Base-by-base conservation (phyloP, 768 basidiomycete species). In the Trichaptum fuscoviolaceum region DNA sequence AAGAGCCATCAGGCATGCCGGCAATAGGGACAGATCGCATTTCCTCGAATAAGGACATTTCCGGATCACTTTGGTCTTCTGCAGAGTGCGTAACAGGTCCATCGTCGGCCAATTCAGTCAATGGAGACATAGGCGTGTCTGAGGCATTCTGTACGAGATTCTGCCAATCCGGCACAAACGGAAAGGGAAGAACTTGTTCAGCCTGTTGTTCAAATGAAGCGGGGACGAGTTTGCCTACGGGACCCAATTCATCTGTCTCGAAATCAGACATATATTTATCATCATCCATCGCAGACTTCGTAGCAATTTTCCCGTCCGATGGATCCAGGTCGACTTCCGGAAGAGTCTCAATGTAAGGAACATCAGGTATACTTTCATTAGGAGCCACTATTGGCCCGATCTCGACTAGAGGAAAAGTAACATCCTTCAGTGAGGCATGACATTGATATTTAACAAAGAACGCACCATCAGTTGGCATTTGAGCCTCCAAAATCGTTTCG, bases 221-320 rank as follows among this genome's bases (percentile, higher is more conserved):
- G 23, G 34, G 60, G 26, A 61, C 60, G 34, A 27, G 26, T 27
- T 61, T 61, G 60, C 34, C 60, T 61, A 26, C 60, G 15, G 60
- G 60, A 24, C 26, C 60, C 60, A 20, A 61, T 24, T 61, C 10
- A 5, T 26, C 15, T 18, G 60, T 42, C 63, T 63, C 24, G n/a
- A 18, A 25, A 18, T 25, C 63, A 63, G 63, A 36, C 63, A 30
- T n/a, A 34, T 30, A 7, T 36, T 63, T 12, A n/a, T 63, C 63
- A 30, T 63, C 63, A 63, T 4, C 36, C 15, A 12, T 20, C 20
- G 42, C 6, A 15, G 42, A 12, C 12, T 52, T 52, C 12, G 30
- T 8, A 30, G 30, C 30, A 30, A 30, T 8, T 30, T 2, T 8
- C 30, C 30, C 30, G 30, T 30, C 30, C 30, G 8, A 30, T 8